Evolutionary conservation across 345 rosid species (phyloP).

Genomic region (Orychophragmus violaceus): DNA sequence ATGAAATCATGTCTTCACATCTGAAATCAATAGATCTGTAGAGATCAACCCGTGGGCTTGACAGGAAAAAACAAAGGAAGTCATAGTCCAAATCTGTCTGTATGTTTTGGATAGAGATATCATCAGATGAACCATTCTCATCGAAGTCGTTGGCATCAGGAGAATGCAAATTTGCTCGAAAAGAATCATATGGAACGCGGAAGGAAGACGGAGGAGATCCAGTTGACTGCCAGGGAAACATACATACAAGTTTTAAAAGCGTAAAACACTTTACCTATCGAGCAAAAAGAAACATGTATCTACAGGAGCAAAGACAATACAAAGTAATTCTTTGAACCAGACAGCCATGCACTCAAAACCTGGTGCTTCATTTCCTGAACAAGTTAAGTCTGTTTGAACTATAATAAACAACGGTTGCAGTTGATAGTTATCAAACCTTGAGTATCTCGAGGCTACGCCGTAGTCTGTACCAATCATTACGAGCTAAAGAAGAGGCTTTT

Average conservation of each 20-base stretch:
- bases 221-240: constrained; percentile 60
- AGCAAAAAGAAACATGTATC: not conserved
- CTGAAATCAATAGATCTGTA: constrained; percentile 80
- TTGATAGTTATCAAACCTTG: constrained; percentile 46
- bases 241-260: constrained; percentile 1
- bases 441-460: constrained; percentile 93
- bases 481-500: constrained; percentile 51
- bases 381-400: too few species aligned
- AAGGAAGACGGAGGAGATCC: constrained; percentile 94
- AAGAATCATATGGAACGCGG: constrained; percentile 69
- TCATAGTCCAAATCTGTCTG: constrained; percentile 71
- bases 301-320: not conserved
- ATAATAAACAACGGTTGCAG: not conserved
- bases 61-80: constrained; percentile 82
- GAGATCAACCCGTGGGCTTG: constrained; percentile 73
- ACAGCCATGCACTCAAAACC: not conserved
- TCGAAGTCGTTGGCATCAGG: constrained; percentile 26
- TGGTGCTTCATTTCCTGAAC: not conserved
- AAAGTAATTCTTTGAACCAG: not conserved
- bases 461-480: constrained; percentile 87
- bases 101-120: constrained; percentile 30
- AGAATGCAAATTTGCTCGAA: constrained; percentile 43
- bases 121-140: constrained; percentile 33
- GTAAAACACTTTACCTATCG: not conserved
- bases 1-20: constrained; percentile 90